Base-by-base conservation (phyloP, 345 rosid genomes). In the Raphanus raphanistrum region DNA sequence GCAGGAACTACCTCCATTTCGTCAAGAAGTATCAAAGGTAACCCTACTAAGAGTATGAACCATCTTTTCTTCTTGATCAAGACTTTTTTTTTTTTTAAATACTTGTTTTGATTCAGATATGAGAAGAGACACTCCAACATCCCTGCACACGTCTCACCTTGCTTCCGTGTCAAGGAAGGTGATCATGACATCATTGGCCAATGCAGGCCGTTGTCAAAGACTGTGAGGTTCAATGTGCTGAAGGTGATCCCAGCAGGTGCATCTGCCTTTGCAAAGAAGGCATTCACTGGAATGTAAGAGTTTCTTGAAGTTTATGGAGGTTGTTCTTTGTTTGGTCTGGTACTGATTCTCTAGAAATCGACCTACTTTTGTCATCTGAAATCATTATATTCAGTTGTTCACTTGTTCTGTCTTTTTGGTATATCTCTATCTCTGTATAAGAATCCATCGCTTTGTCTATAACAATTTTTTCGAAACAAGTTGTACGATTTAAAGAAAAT, bases 21-120 rank as follows among this genome's bases (percentile, higher is more conserved):
- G 90, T 94, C 29, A 94, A 90, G 85, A 94, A 94, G 81, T 94
- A 94, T 80, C 98, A 94, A 67, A 89, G 98, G 98, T 21, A 21
- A 21, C 21, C 21, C 21, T 21, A 21, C 21, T 21, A 21, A 21
- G 21, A 21, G 21, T 21, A 21, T 21, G 1, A 21, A 21, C 21
- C 21, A 21, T 21, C 21, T 21, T 21, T 21, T 28, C 29, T 28
- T 28, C 29, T 28, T 28, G 29, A 28, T 28, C 3, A 28, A 28
- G 29, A 28, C 3, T 28, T 32, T 21, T 21, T 21, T 21, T 21
- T 21, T 21, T 21, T 21, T 21, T 21, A 21, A 21, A 21, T 21
- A 21, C 21, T 21, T 21, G 3, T 38, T 36, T 45, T 50, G 55
- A 45, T 4, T 10, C 4, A 90, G 96, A 61, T 88, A 91, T 12